Percentiles rank a stretch among this genome's conserved stretches.
These are phyloP conservation scores for Westerdykella ornata DNA, from an alignment of 2,329 filamentous ascomycete species.

Conservation along the genomic window DNA sequence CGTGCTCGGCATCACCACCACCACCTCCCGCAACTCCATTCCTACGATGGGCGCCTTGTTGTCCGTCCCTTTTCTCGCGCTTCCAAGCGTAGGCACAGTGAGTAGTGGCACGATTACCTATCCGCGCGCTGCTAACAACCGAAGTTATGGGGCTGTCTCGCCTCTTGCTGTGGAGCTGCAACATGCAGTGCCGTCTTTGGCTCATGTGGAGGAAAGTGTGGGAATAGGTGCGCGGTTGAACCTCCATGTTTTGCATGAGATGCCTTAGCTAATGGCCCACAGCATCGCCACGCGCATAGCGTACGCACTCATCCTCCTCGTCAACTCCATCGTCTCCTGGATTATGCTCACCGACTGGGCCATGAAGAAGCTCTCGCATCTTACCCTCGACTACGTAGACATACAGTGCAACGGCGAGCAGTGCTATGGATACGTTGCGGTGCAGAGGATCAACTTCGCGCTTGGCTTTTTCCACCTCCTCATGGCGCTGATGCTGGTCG, in stretches of 20 bases:
- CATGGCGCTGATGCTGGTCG: conserved; percentile 75
- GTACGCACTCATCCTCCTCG: conserved; percentile 85
- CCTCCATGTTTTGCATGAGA: background rate
- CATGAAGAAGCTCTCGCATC: conserved; percentile 85
- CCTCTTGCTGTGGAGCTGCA: conserved; percentile 92
- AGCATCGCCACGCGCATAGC: conserved; percentile 96
- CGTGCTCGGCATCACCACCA: too few relatives aligned
- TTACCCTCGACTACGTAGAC: conserved; percentile 92
- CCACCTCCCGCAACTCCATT: conserved; percentile 24
- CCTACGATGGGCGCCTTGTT: conserved; percentile 76
- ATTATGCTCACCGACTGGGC: conserved; percentile 99
- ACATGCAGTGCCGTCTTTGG: conserved; percentile 95
- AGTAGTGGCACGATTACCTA: conserved; percentile 31
- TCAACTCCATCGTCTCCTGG: conserved; percentile 97
- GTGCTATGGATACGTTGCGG: conserved; percentile 92
- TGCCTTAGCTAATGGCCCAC: conserved; percentile 9
- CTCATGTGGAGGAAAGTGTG: conserved; percentile 92
- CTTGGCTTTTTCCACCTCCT: conserved; percentile 90
- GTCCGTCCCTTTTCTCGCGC: conserved; percentile 78
- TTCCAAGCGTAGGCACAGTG: conserved; percentile 83
- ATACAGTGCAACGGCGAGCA: conserved; percentile 83
- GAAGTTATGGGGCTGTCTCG: conserved; percentile 68
- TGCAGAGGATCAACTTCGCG: conserved; percentile 96
- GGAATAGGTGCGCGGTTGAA: conserved; percentile 65
- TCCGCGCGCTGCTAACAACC: conserved; percentile 19